These are phyloP conservation scores for Blastocystis sp. DNA, from an alignment of 352 stramenopile species.

Conservation along the genomic window DNA sequence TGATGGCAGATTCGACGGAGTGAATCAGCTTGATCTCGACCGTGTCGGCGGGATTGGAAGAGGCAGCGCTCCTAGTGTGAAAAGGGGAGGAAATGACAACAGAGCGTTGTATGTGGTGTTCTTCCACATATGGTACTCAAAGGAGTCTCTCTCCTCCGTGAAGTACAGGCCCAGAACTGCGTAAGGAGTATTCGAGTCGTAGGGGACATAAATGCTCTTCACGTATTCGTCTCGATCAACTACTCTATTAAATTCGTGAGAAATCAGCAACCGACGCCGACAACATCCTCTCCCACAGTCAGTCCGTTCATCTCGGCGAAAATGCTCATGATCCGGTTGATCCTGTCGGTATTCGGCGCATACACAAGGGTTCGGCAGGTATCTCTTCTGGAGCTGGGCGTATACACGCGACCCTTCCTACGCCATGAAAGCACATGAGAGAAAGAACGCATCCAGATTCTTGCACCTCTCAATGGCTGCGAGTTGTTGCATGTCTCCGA, in stretches of 20 bases:
- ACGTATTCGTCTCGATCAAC: not conserved
- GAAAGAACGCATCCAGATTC: not conserved
- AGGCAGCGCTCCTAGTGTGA: not conserved
- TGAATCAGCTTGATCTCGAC: not conserved
- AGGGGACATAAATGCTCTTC: not conserved
- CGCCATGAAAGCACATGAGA: too few relatives aligned
- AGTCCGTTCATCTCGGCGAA: not conserved
- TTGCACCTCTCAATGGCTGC: not conserved
- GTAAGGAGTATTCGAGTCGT: not conserved
- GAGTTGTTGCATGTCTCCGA: not conserved
- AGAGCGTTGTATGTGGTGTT: not conserved
- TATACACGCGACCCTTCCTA: slow-evolving; percentile 12
- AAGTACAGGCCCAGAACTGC: slow-evolving; percentile 3
- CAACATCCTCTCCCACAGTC: slow-evolving; percentile 8
- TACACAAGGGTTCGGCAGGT: slow-evolving; percentile 36
- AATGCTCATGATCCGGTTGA: not conserved
- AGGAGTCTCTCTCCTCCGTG: not conserved
- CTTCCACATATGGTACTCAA: slow-evolving; percentile 34
- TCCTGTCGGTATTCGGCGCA: not conserved
- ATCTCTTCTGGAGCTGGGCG: not conserved
- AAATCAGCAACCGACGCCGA: not conserved
- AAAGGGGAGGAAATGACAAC: not conserved
- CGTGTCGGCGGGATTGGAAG: not conserved
- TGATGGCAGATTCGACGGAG: not conserved
- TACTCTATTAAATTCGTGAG: not conserved